These are phyloP conservation scores for Myochromella boudieri DNA, from an alignment of 768 basidiomycete genomes.

Conservation along the genomic window DNA sequence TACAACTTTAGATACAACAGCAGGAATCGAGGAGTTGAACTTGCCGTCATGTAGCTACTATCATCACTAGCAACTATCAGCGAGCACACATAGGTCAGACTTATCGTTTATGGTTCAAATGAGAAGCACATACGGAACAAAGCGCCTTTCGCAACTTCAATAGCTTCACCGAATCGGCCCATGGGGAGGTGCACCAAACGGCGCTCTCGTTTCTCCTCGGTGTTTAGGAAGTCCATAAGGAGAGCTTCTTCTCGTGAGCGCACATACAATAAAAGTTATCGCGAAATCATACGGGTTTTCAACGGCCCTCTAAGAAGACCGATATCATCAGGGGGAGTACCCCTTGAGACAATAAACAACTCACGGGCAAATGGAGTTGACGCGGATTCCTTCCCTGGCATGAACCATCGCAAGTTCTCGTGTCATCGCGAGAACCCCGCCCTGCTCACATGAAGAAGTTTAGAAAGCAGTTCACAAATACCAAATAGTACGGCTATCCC, in stretches of 20 bases:
- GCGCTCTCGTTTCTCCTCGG: slow-evolving; percentile 90
- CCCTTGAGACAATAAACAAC: slow-evolving; percentile 28
- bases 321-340: slow-evolving; percentile 9
- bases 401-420: slow-evolving; percentile 98
- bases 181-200: slow-evolving; percentile 90
- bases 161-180: slow-evolving; percentile 96
- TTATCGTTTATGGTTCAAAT: not conserved
- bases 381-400: slow-evolving; percentile 92
- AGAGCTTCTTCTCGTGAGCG: slow-evolving; percentile 56
- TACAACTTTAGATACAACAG: not conserved
- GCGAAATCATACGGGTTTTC: slow-evolving; percentile 73
- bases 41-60: slow-evolving; percentile 92
- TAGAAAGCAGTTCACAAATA: not conserved
- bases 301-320: slow-evolving; percentile 73
- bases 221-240: slow-evolving; percentile 98
- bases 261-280: not conserved
- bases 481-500: slow-evolving; percentile 11
- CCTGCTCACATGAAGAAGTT: slow-evolving; percentile 40
- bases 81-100: slow-evolving; percentile 6
- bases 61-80: slow-evolving; percentile 85
- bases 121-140: slow-evolving; percentile 74
- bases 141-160: slow-evolving; percentile 91
- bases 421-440: slow-evolving; percentile 98
- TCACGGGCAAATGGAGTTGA: slow-evolving; percentile 96
- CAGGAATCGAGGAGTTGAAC: slow-evolving; percentile 22